These are phyloP conservation scores for Fusarium papillatum DNA, from an alignment of 2,329 filamentous ascomycete genomes.

Conservation along the genomic window DNA sequence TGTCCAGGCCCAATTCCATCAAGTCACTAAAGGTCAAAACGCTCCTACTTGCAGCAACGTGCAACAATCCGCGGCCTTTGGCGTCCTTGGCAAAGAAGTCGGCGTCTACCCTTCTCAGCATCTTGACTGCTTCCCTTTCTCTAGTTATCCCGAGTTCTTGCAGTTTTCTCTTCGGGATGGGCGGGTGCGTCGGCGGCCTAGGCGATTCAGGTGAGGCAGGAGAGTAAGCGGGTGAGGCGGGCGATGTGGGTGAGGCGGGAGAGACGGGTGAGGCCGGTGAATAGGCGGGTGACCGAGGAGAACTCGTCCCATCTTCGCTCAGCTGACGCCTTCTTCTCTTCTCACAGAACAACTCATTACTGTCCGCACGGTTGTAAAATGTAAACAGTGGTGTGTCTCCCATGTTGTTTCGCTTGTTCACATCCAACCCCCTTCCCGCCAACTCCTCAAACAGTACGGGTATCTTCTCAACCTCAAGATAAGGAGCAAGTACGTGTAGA, in stretches of 20 bases:
- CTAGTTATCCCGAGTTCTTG: background rate
- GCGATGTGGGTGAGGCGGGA: too few relatives aligned
- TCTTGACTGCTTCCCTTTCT: constrained; percentile 5
- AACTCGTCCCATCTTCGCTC: background rate
- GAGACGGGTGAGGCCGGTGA: background rate
- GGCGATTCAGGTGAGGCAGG: background rate
- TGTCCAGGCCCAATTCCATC: constrained; percentile 46
- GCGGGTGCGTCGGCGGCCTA: background rate
- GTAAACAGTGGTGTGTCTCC: constrained; percentile 44
- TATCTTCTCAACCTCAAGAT: background rate
- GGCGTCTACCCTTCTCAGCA: constrained; percentile 37
- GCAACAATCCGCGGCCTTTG: constrained; percentile 45
- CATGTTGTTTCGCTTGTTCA: constrained; percentile 41
- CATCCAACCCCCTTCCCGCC: constrained; percentile 23
- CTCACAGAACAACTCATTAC: background rate
- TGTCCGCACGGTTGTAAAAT: constrained; percentile 3
- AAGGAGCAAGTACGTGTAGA: constrained; percentile 35
- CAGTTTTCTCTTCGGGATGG: background rate
- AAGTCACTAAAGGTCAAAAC: constrained; percentile 40
- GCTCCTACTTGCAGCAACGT: constrained; percentile 41
- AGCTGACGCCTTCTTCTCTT: background rate
- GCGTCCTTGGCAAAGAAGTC: constrained; percentile 45
- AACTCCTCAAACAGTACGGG: constrained; percentile 35
- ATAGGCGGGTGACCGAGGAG: background rate
- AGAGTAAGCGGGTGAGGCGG: background rate